These are phyloP conservation scores for Malus sylvestris DNA, from an alignment of 306 rosid species.

Conservation along the genomic window DNA sequence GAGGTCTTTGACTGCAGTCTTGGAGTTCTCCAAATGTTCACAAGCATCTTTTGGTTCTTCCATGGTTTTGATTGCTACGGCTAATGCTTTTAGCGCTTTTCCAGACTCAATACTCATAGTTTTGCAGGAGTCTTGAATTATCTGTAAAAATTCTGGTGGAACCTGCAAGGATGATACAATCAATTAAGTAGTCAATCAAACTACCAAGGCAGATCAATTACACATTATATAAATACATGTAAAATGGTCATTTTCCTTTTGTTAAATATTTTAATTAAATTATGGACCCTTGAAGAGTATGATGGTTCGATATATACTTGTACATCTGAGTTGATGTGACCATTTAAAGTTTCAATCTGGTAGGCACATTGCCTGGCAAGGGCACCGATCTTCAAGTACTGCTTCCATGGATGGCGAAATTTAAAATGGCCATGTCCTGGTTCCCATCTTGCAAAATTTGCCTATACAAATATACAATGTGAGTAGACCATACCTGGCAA, in stretches of 20 bases:
- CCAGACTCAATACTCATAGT: conserved; percentile 55
- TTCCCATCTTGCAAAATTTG: conserved; percentile 90
- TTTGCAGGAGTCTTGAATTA: conserved; percentile 49
- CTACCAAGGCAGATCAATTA: background rate
- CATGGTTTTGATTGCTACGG: conserved; percentile 55
- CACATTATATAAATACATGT: background rate
- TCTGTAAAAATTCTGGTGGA: conserved; percentile 36
- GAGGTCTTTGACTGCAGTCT: conserved; percentile 50
- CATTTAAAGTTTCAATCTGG: conserved; percentile 62
- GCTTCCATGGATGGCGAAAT: conserved; percentile 83
- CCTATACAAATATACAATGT: conserved; percentile 27
- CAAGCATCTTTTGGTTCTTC: conserved; percentile 36
- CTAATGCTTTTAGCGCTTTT: conserved; percentile 52
- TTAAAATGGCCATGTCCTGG: conserved; percentile 78
- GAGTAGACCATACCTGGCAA: background rate
- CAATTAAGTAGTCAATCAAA: background rate
- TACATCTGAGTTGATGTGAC: conserved; percentile 35
- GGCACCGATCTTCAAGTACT: conserved; percentile 70
- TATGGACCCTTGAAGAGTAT: background rate
- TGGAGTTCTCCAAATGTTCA: conserved; percentile 43
- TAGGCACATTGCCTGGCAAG: conserved; percentile 68
- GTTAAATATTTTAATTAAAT: background rate
- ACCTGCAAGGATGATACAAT: conserved; percentile 20
- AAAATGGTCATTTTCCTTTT: background rate
- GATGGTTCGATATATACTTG: conserved; percentile 31